Evolutionary conservation across 805 yeast genomes (phyloP).

Genomic region (Candida xiaguanensis): DNA sequence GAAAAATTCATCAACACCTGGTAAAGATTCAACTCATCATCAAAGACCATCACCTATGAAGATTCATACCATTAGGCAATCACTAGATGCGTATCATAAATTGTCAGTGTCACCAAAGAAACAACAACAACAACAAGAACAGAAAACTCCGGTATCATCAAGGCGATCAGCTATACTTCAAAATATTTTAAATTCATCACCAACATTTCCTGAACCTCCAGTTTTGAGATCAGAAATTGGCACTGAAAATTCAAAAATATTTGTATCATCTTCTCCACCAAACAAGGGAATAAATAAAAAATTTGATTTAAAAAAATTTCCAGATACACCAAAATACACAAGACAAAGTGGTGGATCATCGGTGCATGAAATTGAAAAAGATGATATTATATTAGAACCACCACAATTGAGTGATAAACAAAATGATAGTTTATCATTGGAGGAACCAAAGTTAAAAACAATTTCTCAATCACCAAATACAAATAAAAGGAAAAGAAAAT

Average conservation of each 20-base stretch:
- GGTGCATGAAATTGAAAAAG: conserved; percentile 21
- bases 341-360: conserved; percentile 13
- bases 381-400: conserved; percentile 28
- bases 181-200: conserved; percentile 36
- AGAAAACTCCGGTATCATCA: conserved; percentile 18
- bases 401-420: conserved; percentile 15
- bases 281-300: conserved; percentile 7
- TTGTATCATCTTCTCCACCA: background rate
- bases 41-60: conserved; percentile 14
- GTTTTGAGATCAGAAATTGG: conserved; percentile 35
- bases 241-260: conserved; percentile 2
- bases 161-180: conserved; percentile 33
- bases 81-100: conserved; percentile 27
- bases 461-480: background rate
- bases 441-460: conserved; percentile 15
- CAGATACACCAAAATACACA: conserved; percentile 44
- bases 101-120: conserved; percentile 32
- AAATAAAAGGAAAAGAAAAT: conserved; percentile 2
- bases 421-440: conserved; percentile 10
- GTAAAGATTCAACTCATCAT: conserved; percentile 1
- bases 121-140: conserved; percentile 25
- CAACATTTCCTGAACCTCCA: conserved; percentile 44
- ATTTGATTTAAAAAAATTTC: conserved; percentile 35
- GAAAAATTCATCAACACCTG: conserved; percentile 26
- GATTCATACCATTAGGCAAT: conserved; percentile 27